A percentile compares a stretch with the other conserved stretches of the same genome.
Conservation (phyloP, 1,139 yeast species). For the Yamadazyma taylorii region DNA sequence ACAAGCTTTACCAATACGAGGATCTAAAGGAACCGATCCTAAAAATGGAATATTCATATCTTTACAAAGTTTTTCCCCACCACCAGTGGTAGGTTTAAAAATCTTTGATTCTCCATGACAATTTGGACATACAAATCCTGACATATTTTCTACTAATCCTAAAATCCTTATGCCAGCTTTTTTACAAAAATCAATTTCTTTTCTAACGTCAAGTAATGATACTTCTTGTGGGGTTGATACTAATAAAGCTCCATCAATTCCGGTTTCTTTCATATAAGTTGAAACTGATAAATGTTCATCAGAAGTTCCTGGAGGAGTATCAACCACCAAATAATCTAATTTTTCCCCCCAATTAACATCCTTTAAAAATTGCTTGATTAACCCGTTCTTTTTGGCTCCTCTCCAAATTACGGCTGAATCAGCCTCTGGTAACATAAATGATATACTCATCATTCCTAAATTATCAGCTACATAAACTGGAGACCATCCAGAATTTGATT, state of each 20-base stretch:
- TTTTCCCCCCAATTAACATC: constrained; percentile 94
- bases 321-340: constrained; percentile 85
- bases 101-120: constrained; percentile 90
- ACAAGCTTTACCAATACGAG: constrained; percentile 86
- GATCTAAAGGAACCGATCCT: constrained; percentile 95
- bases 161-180: constrained; percentile 84
- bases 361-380: constrained; percentile 89
- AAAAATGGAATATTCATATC: constrained; percentile 76
- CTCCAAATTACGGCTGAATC: constrained; percentile 98
- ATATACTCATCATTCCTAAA: constrained; percentile 92
- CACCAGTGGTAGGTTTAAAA: constrained; percentile 95
- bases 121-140: constrained; percentile 95
- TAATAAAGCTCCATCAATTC: constrained; percentile 92
- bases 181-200: constrained; percentile 91
- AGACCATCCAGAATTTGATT: constrained; percentile 91
- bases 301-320: constrained; percentile 98
- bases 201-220: constrained; percentile 89
- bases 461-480: constrained; percentile 97
- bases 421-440: constrained; percentile 89
- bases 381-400: constrained; percentile 90
- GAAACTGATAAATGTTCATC: constrained; percentile 95
- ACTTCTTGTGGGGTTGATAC: constrained; percentile 99
- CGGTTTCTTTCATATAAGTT: constrained; percentile 82
- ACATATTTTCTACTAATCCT: constrained; percentile 96
- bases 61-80: constrained; percentile 80